Conservation (phyloP, 2,329 filamentous ascomycete genomes). For the Diaporthe sp. region DNA sequence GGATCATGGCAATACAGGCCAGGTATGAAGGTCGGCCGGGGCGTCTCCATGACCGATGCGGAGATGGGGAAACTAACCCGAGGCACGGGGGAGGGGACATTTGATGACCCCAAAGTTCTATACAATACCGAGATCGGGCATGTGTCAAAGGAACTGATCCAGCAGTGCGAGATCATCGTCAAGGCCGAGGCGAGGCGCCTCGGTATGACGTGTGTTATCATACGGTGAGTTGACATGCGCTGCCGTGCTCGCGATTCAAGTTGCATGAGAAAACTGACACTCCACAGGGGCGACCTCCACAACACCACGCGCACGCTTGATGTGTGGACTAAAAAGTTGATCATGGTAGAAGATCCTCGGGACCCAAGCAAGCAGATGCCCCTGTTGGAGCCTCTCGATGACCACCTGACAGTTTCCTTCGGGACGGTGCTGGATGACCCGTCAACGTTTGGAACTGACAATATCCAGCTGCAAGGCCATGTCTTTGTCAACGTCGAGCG, state of each 20-base stretch:
- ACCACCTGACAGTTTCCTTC: background rate
- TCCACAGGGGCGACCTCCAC: background rate
- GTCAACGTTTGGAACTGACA: background rate
- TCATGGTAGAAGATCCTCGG: background rate
- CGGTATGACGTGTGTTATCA: background rate
- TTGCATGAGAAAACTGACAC: background rate
- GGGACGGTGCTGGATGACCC: background rate
- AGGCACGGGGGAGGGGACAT: background rate
- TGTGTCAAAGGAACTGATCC: background rate
- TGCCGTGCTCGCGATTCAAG: too few species aligned
- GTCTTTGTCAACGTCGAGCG: background rate
- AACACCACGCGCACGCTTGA: background rate
- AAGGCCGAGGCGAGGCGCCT: background rate
- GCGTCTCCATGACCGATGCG: background rate
- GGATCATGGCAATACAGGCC: background rate
- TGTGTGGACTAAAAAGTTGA: background rate
- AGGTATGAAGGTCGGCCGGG: background rate
- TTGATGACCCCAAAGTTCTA: background rate
- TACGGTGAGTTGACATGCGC: background rate
- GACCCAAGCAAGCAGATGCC: background rate
- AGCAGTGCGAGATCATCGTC: background rate
- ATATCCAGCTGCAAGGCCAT: background rate
- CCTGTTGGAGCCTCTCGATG: background rate
- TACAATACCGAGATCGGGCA: background rate
- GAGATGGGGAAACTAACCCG: accelerated